These are phyloP conservation scores for Heritiera littoralis DNA, from an alignment of 345 rosid genomes.

Conservation along the genomic window DNA sequence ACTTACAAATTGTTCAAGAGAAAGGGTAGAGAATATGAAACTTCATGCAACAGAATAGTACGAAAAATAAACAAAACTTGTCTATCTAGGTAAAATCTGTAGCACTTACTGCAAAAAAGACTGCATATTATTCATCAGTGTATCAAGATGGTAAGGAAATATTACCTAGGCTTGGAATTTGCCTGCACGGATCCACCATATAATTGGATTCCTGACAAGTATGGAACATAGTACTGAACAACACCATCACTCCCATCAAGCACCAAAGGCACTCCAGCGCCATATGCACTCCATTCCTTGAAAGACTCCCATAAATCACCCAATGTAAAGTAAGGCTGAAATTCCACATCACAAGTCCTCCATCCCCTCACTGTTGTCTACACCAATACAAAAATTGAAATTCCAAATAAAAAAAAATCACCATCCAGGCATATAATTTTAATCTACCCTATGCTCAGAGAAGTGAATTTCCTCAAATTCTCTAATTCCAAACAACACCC, in stretches of 20 bases:
- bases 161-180: constrained; percentile 49
- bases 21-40: background rate
- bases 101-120: background rate
- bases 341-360: constrained; percentile 43
- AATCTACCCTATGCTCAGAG: background rate
- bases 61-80: background rate
- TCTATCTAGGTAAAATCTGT: background rate
- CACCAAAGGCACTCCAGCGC: constrained; percentile 70
- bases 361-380: constrained; percentile 47
- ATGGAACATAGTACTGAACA: constrained; percentile 73
- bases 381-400: constrained; percentile 26
- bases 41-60: background rate
- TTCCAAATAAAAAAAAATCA: background rate
- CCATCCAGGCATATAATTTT: background rate
- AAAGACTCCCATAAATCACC: constrained; percentile 84
- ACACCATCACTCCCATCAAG: constrained; percentile 59
- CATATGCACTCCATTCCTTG: constrained; percentile 82
- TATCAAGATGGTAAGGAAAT: background rate
- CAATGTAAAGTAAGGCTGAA: constrained; percentile 53
- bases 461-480: background rate
- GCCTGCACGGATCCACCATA: constrained; percentile 46
- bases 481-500: background rate
- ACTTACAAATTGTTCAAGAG: background rate
- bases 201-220: constrained; percentile 71
- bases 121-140: background rate